These are phyloP conservation scores for Yarrowia alimentaria DNA, from an alignment of 805 yeast species.

Conservation along the genomic window DNA sequence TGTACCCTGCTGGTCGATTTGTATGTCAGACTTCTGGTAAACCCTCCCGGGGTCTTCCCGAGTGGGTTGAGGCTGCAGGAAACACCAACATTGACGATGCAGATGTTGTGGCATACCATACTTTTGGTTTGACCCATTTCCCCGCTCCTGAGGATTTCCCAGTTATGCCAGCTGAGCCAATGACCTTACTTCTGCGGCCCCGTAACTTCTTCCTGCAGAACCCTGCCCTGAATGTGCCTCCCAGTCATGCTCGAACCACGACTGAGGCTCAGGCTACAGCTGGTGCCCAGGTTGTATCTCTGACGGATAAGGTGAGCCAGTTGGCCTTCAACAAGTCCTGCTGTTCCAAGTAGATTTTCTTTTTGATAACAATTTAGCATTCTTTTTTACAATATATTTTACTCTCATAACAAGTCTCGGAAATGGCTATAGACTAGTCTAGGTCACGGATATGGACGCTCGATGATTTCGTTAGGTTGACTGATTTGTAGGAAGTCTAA, in stretches of 20 bases:
- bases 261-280: conserved; percentile 13
- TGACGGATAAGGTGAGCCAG: conserved; percentile 4
- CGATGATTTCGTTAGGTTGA: too few species aligned
- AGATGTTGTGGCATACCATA: conserved; percentile 73
- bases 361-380: too few species aligned
- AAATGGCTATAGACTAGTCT: too few species aligned
- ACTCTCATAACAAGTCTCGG: too few species aligned
- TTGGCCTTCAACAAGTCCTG: conserved; percentile 9
- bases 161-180: conserved; percentile 83
- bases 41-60: conserved; percentile 32
- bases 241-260: conserved; percentile 36
- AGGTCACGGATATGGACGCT: too few species aligned
- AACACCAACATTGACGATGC: conserved; percentile 46
- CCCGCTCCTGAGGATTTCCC: conserved; percentile 92
- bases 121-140: conserved; percentile 81
- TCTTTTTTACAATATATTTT: too few species aligned
- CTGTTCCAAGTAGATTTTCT: conserved; percentile 2
- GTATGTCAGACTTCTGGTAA: conserved; percentile 41
- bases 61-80: conserved; percentile 35
- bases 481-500: too few species aligned
- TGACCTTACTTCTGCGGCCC: conserved; percentile 71
- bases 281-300: conserved; percentile 1
- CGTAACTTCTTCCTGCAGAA: conserved; percentile 75
- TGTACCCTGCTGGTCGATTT: conserved; percentile 68
- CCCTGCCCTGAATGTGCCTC: conserved; percentile 73